Evolutionary conservation across 2,329 filamentous ascomycete genomes (phyloP).

Genomic region (Ophiobolus disseminans): DNA sequence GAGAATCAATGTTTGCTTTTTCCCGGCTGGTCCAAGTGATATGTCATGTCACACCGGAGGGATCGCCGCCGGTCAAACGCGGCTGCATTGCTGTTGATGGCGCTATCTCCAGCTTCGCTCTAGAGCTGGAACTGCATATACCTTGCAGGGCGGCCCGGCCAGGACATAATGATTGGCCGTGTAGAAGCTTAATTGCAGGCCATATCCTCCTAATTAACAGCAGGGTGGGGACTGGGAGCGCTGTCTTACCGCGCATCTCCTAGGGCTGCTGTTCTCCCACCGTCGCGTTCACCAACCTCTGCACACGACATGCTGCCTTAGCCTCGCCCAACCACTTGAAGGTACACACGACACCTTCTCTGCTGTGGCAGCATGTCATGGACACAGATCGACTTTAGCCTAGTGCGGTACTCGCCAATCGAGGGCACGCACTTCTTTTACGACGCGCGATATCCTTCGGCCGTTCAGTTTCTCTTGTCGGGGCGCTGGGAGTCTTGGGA

Average conservation of each 20-base stretch:
- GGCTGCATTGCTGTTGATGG: not conserved
- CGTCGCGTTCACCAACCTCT: slow-evolving; percentile 13
- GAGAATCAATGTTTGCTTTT: not conserved
- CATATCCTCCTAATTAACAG: slow-evolving; percentile 21
- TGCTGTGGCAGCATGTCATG: slow-evolving; percentile 36
- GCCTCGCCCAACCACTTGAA: slow-evolving; percentile 5
- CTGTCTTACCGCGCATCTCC: slow-evolving; percentile 19
- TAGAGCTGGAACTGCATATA: slow-evolving; percentile 17
- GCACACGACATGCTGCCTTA: slow-evolving; percentile 10
- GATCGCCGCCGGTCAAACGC: not conserved
- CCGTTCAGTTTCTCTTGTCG: slow-evolving; percentile 40
- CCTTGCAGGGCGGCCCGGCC: slow-evolving; percentile 21
- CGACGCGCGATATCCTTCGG: slow-evolving; percentile 34
- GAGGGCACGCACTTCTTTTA: slow-evolving; percentile 43
- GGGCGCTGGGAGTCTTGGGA: slow-evolving; percentile 43
- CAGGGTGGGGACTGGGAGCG: slow-evolving; percentile 15
- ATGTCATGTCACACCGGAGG: slow-evolving; percentile 2
- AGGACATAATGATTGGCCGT: slow-evolving; percentile 17
- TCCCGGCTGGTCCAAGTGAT: not conserved
- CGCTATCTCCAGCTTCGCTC: slow-evolving; percentile 3
- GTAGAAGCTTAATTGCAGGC: slow-evolving; percentile 6
- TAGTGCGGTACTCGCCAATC: slow-evolving; percentile 38
- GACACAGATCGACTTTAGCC: slow-evolving; percentile 34
- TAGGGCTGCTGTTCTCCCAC: slow-evolving; percentile 16
- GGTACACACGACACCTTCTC: slow-evolving; percentile 1